Base-by-base conservation (phyloP, 805 yeast species). In the Pichia californica region DNA sequence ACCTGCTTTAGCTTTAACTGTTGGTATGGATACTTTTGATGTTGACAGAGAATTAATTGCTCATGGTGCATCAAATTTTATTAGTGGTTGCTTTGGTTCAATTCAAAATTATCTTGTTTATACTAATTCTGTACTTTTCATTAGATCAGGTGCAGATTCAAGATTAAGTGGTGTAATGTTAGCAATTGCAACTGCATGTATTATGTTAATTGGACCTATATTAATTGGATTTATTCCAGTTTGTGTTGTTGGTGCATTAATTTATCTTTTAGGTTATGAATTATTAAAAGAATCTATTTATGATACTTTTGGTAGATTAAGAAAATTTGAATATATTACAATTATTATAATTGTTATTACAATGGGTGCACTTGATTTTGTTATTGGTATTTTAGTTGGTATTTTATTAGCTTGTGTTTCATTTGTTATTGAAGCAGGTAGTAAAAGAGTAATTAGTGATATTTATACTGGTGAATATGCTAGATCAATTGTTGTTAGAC, bases 311-410 rank as follows among this genome's bases (percentile, higher is more conserved):
- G 93, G 91, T 4, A 76, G 82, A 49, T 73, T 91, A 38, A 72
- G 80, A 30, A 69, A 62, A 20, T 83, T 86, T 52, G 99, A 93
- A 62, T 93, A 93, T 59, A 52, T 76, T 27, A 93, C 99, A 3
- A 83, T 93, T 46, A 62, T 84, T 9, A 79, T 83, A 7, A 93
- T 93, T 52, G 95, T 94, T n/a, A 65, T 88, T 26, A 82, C 89
- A 0, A 93, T 93, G 98, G 98, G 98, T 3, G 81, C 84, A 1
- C 83, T 87, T 74, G 99, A 93, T 65, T 93, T 93, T 61, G 98
- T 93, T 9, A 75, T 80, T 51, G 99, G 99, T 46, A 87, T 93
- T 26, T 66, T 91, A 44, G 89, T 83, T 16, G 99, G 99, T 38
- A 83, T 91, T 21, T 67, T 93, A 29, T 70, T 93, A 43, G 98